Conservation (phyloP, 257 asterid species). For the Cynanchum wilfordii region DNA sequence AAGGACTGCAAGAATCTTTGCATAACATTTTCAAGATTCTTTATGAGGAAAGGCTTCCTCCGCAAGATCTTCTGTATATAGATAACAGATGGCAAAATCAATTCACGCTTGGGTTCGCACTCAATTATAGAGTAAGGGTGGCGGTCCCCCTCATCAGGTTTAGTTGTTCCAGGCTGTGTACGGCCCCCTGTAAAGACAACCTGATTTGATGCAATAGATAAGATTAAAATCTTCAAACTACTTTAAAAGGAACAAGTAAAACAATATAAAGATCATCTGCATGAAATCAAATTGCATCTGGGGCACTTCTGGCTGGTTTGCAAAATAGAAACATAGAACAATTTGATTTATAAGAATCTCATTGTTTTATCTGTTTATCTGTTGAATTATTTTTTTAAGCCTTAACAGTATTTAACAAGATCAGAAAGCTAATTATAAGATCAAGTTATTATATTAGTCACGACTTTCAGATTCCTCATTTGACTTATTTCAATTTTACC, state of each 20-base stretch:
- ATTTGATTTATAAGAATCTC: too few relatives aligned
- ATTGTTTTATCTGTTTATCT: too few relatives aligned
- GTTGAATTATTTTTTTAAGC: too few relatives aligned
- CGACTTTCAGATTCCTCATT: too few relatives aligned
- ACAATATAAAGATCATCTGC: neutral
- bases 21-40: slow-evolving; percentile 99
- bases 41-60: slow-evolving; percentile 88
- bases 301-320: neutral
- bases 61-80: slow-evolving; percentile 85
- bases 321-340: neutral
- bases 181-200: slow-evolving; percentile 92
- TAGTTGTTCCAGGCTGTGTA: slow-evolving; percentile 96
- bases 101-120: slow-evolving; percentile 76
- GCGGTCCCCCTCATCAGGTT: slow-evolving; percentile 96
- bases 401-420: too few relatives aligned
- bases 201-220: slow-evolving; percentile 36
- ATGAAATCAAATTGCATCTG: neutral
- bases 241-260: neutral
- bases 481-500: too few relatives aligned
- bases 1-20: slow-evolving; percentile 81
- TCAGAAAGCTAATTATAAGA: too few relatives aligned
- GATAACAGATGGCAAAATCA: slow-evolving; percentile 82
- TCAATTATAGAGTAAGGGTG: slow-evolving; percentile 90
- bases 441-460: too few relatives aligned
- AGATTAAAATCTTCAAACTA: slow-evolving; percentile 5